phyloP scores from a whole-genome alignment of 179 eudicot species.

The Silene noctiflora region DNA sequence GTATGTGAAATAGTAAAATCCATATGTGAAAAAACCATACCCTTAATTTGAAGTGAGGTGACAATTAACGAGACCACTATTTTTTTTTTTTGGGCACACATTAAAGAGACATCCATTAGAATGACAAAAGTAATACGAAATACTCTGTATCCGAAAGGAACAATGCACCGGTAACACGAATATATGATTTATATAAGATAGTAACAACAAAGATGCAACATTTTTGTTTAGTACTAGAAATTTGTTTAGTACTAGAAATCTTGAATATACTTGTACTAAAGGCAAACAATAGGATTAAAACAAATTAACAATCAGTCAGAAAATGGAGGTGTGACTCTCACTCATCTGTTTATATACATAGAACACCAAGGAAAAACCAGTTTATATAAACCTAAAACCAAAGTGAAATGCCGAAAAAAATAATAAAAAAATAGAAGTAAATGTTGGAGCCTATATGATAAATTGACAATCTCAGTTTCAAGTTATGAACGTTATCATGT shows the following conservation, averaged over 20 bases:
- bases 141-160: neutral
- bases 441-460: slow-evolving; percentile 9
- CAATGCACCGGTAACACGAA: neutral
- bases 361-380: slow-evolving; percentile 10
- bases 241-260: neutral
- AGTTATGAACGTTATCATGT: neutral
- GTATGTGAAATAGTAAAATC: no score
- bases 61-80: no score
- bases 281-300: slow-evolving; percentile 5
- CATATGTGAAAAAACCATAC: no score
- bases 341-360: slow-evolving; percentile 22
- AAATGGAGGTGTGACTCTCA: neutral
- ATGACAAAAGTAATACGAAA: neutral
- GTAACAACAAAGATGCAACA: neutral
- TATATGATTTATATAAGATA: neutral
- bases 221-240: no score
- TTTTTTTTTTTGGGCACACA: no score
- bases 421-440: slow-evolving; percentile 4
- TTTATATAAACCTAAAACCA: slow-evolving; percentile 12
- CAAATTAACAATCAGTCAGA: neutral
- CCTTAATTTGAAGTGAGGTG: no score
- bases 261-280: neutral
- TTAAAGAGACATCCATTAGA: no score
- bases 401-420: neutral
- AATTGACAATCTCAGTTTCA: neutral